Evolutionary conservation across 208 protist species (phyloP), one percentile per base, ranked within the genome.

Genomic region (Sergeia podlipaevii): DNA sequence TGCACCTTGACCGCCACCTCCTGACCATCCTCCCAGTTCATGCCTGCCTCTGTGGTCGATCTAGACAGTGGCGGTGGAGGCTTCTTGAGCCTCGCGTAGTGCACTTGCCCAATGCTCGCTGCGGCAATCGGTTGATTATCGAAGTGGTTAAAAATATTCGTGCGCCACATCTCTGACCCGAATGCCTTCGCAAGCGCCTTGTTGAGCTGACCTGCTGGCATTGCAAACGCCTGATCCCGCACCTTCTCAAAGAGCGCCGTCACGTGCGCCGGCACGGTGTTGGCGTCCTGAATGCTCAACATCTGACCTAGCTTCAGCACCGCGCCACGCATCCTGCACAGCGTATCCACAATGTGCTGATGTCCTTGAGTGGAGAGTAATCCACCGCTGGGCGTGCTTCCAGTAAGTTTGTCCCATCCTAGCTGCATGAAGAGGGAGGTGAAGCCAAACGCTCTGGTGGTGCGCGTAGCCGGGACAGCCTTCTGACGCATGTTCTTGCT

Each of bases 291-390:
- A 54, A 97, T 97, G 59, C 80, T 95, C 4, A 98, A 67, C 65
- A 98, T 95, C 79, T 99, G 97, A 1, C 96, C 97, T n/a, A 99
- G 77, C 60, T 99, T 99, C 47, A 99, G 51, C 46, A 89, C 85
- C 5, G 78, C 71, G 2, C 85, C 85, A 23, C 97, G 80, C 97
- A 98, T 98, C 26, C 90, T 83, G 50, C 96, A 97, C 20, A 98
- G 76, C 15, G 95, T 95, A 13, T 96, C 76, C 3, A 95, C 93
- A n/a, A 98, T 82, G 52, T 80, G 71, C 44, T 93, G 60, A 43
- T 91, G 82, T 0, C 73, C 68, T 17, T 55, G 33, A 30, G 49
- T 42, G 2, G 81, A 77, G 26, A 95, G 38, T 0, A 89, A 10
- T 4, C 70, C 60, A 24, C 17, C 38, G 8, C 44, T 47, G 2